These are phyloP conservation scores for Anthoceros angustus DNA, from an alignment of 225 moss, liverwort and hornwort genomes.

Conservation along the genomic window DNA sequence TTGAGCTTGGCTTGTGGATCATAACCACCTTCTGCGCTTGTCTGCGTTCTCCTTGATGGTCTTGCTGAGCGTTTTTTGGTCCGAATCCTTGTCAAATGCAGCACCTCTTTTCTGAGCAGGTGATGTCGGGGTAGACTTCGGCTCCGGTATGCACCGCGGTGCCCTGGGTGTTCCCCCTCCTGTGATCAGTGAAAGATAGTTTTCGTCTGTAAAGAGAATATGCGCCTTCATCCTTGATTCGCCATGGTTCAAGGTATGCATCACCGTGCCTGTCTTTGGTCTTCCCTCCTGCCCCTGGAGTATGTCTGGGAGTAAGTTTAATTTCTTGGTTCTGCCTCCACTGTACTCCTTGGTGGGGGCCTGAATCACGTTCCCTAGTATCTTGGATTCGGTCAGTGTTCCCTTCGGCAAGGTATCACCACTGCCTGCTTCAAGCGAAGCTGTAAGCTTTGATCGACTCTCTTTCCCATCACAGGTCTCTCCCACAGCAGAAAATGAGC, in stretches of 20 bases:
- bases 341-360: background rate
- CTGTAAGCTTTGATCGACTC: too few species aligned
- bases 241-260: background rate
- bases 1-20: background rate
- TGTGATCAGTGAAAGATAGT: background rate
- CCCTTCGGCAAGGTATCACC: too few species aligned
- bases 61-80: background rate
- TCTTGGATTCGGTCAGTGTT: too few species aligned
- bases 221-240: background rate
- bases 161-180: background rate
- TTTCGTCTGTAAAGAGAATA: background rate
- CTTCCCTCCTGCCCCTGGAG: background rate
- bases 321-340: background rate
- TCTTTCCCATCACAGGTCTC: background rate
- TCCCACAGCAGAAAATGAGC: background rate
- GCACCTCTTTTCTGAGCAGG: background rate
- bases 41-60: background rate
- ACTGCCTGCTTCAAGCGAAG: too few species aligned
- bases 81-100: background rate
- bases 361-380: too few species aligned
- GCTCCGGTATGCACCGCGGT: background rate
- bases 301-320: background rate
- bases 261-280: background rate
- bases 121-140: background rate
- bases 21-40: slow-evolving; percentile 3